Base-by-base conservation (phyloP, 2,329 filamentous ascomycete species). In the Lojkania enalia region DNA sequence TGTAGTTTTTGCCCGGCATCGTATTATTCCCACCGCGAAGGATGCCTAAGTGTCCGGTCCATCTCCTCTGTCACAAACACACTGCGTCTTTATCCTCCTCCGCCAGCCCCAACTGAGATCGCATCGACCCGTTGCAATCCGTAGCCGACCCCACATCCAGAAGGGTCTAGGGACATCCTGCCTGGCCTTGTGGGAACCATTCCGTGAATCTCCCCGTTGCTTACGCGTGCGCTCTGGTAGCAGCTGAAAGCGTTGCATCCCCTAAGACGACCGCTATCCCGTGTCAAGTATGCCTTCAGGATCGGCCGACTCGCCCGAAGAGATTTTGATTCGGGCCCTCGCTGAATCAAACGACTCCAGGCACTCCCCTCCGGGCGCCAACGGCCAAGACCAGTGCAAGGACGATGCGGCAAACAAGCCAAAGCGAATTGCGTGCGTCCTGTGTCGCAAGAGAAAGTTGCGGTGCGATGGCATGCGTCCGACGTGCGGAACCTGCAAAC, bases 351-450 rank as follows among this genome's bases (percentile, higher is more conserved):
- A 54, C 16, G 48, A 52, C 18, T 41, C 53, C 43, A 39, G 59
- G 42, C 46, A 63, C 59, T 58, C 62, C 61, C 55, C 54, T 57
- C 71, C 36, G 64, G 72, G 47, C 58, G 65, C 49, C 55, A 63
- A 67, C 42, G 61, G 67, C 44, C 73, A 74, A 47, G 74, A 76
- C 48, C 69, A 69, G 45, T 63, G 71, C 31, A 67, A 70, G 49
- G 78, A 80, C 56, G 62, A 59, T 21, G 60, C 63, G 29, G 48
- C 68, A 3, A 66, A 67, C 9, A 76, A 75, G 51, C 61, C 67
- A n/a, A 97, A 97, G 77, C 83, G 92, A 57, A 87, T 97, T 60
- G 94, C 94, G 27, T 99, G 94, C 69, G 88, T 96, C 64, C 85
- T 97, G 51, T 99, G 94, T 67, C 81, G 92, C 60, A 94, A 91